Base-by-base conservation (phyloP, 139 green algal species). In the Chlorella sp. region DNA sequence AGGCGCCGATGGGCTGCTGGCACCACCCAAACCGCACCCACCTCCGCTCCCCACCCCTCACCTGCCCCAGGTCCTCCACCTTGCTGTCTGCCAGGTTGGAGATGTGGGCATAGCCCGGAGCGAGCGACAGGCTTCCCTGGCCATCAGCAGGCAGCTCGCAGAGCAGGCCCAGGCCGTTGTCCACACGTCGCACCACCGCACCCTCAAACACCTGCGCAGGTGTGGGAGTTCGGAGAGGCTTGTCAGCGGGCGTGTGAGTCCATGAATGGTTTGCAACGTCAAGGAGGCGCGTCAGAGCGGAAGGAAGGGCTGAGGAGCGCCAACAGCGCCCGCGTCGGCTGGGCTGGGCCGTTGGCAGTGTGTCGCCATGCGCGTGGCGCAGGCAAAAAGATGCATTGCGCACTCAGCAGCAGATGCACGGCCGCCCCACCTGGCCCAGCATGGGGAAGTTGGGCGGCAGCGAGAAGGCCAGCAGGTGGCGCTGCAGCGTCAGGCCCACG, bases 401-500 rank as follows among this genome's bases (percentile, higher is more conserved):
- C 38, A 76, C 22, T 19, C 7, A 40, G 4, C 7, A 30, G 40
- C 7, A 1, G 36, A 20, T 7, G 32, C 65, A 73, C 34, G 17
- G 17, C 75, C 17, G 16, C 5, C 85, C 2, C 76, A 92, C 88
- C 73, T 88, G 82, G 0, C 90, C 92, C 76, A 93, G 84, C 73
- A 88, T 80, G 20, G 86, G 90, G 78, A 89, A 90, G 79, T 84
- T 60, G 34, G 81, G 73, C 22, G 91, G 85, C n/a, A 91, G 60
- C 0, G 64, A 56, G 48, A 72, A 76, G 62, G 84, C 82, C 30
- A 97, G 20, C 40, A 98, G 92, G 84, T 97, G 93, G 17, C 87
- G 92, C 74, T 93, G 89, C 76, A 98, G 87, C 1, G 94, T 95
- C n/a, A 98, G 91, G 22, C 92, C 91, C 14, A 96, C 89, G 9